A percentile compares a stretch with the other conserved stretches of the same genome.
These are phyloP conservation scores for Kazachstania sp. DNA, from an alignment of 1,139 yeast species.

Conservation along the genomic window DNA sequence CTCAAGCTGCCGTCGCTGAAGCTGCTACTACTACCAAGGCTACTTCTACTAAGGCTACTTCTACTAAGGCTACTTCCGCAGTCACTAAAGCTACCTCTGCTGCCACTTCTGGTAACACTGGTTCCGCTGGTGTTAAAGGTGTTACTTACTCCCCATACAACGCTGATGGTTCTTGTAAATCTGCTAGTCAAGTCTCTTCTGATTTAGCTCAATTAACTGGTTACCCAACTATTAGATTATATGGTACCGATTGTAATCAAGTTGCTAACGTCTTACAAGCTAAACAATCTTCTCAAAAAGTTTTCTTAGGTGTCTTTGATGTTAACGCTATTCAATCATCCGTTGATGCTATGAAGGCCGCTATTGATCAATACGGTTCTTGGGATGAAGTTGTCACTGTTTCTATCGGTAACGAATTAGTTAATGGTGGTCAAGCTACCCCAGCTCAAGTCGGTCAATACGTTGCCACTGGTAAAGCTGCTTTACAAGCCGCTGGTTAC, in stretches of 20 bases:
- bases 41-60: slow-evolving; percentile 9
- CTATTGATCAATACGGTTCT: slow-evolving; percentile 47
- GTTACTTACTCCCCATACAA: slow-evolving; percentile 79
- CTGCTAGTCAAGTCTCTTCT: slow-evolving; percentile 45
- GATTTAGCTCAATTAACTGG: slow-evolving; percentile 50
- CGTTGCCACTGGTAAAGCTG: slow-evolving; percentile 48
- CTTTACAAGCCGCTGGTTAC: slow-evolving; percentile 57
- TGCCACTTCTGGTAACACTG: slow-evolving; percentile 8
- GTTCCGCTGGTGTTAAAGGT: slow-evolving; percentile 44
- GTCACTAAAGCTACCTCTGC: slow-evolving; percentile 9
- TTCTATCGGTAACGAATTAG: slow-evolving; percentile 75
- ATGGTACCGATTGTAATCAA: slow-evolving; percentile 79
- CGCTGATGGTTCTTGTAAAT: slow-evolving; percentile 63
- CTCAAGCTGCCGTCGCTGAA: slow-evolving; percentile 60
- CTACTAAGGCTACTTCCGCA: no score
- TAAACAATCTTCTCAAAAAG: slow-evolving; percentile 50
- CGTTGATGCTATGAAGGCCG: slow-evolving; percentile 44
- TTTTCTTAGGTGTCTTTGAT: slow-evolving; percentile 64
- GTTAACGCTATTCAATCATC: slow-evolving; percentile 46
- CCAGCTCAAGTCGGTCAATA: slow-evolving; percentile 49
- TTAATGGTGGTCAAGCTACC: slow-evolving; percentile 57
- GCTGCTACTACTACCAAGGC: slow-evolving; percentile 31
- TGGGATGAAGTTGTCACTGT: slow-evolving; percentile 71
- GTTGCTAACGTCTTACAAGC: slow-evolving; percentile 60
- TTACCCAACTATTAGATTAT: slow-evolving; percentile 60